Base-by-base conservation (phyloP, 179 eudicot species). In the Gypsophila paniculata region DNA sequence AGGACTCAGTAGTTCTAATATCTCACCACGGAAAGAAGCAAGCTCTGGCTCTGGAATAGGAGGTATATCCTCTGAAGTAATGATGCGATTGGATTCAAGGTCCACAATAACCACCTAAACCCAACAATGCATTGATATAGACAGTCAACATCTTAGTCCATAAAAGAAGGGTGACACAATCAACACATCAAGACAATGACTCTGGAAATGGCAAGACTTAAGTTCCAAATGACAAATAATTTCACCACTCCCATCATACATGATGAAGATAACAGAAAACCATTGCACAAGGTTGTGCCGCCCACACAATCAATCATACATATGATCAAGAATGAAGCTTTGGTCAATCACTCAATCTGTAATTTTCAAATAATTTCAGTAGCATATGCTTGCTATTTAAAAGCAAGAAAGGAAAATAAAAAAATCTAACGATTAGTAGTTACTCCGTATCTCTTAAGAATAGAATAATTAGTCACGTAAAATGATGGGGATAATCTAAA, bases 41-140 rank as follows among this genome's bases (percentile, higher is more conserved):
- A 82, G 80, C 81, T 93, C 98, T 60, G 97, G 98, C 86, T 91
- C 98, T 69, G 98, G 98, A 75, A 93, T 77, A 67, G 92, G 84
- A 78, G 98, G 98, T 81, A 93, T 93, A n/a, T 93, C 98, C 84
- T 93, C 98, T 36, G 97, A 66, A 46, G 94, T 93, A 61, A 90
- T 88, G 84, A 93, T 86, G 75, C 85, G 74, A 67, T 93, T 91
- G 72, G 85, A 84, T 69, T 91, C 98, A 79, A 93, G 97, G 76
- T 93, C 98, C 72, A 93, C 96, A 81, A 93, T 84, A 73, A 93
- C 97, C 58, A 93, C 98, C 98, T 93, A 80, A 77, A 73, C 11
- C 12, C 70, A 66, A 13, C 59, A 67, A 70, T 19, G 62, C 65
- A 61, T 64, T 76, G 49, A 57, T 18, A 61, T 29, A 58, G 42